Base-by-base conservation (phyloP, 305 asterid genomes). In the Fraxinus baroniana region DNA sequence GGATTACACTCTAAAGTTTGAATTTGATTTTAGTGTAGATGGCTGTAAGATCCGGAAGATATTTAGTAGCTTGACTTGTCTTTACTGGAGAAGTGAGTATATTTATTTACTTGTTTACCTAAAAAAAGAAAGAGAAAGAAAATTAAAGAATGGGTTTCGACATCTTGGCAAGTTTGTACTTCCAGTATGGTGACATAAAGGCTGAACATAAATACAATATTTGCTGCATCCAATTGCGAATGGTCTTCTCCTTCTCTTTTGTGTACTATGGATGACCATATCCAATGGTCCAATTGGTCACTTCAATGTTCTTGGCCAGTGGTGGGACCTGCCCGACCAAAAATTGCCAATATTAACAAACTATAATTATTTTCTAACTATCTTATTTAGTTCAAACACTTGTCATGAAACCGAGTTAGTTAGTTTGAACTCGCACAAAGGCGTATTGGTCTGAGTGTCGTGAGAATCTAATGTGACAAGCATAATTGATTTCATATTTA, bases 301-400 rank as follows among this genome's bases (percentile, higher is more conserved):
- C 79, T 83, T 78, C n/a, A 86, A 70, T 64, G 72, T 17, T 17
- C 75, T 39, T 60, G 37, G 44, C 39, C 15, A 57, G 80, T 80
- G 79, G 79, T 86, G 77, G 87, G 72, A 66, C 66, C 87, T 84
- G 82, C 28, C 74, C 85, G 30, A 79, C 60, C 74, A 68, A 77
- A 86, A 82, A 76, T 81, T 84, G 86, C 83, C 82, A 85, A 76
- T 70, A 79, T 70, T 81, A 62, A 87, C 79, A 57, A 76, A 49
- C 20, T 49, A 1, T 49, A 15, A 15, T 49, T 49, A 49, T 17
- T 49, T 49, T 46, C 18, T 49, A 41, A 41, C 18, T 46, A 15
- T 49, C 20, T 49, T 49, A 49, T 49, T 49, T 49, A 49, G 20
- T 49, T 49, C 62, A 49, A 49, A 49, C 62, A 15, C 22, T 49